phyloP scores from a whole-genome alignment of 352 stramenopile genomes.

The Globisporangium nodosum region DNA sequence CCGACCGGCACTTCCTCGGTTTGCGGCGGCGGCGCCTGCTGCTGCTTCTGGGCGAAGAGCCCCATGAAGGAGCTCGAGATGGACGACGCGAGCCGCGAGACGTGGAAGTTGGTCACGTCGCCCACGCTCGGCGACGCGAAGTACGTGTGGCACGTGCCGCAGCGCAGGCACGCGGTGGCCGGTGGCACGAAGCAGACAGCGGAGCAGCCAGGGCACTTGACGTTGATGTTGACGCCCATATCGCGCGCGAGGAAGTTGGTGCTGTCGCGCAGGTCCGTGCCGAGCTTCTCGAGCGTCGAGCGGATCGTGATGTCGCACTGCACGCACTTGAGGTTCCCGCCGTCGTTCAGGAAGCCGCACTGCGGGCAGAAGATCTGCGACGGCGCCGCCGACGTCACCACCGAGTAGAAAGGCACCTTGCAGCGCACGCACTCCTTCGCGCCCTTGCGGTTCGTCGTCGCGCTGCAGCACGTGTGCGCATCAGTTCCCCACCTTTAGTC shows the following conservation, averaged over 20 bases:
- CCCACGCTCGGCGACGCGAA: slow-evolving; percentile 77
- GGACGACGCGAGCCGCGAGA: slow-evolving; percentile 65
- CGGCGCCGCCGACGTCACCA: slow-evolving; percentile 58
- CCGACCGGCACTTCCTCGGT: slow-evolving; percentile 43
- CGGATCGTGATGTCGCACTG: slow-evolving; percentile 72
- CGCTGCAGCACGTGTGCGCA: slow-evolving; percentile 14
- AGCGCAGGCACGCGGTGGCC: slow-evolving; percentile 71
- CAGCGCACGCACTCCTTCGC: slow-evolving; percentile 59
- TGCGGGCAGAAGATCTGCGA: slow-evolving; percentile 74
- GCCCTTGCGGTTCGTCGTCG: slow-evolving; percentile 51
- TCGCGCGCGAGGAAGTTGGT: slow-evolving; percentile 77
- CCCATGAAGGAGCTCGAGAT: slow-evolving; percentile 75
- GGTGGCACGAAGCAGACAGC: slow-evolving; percentile 70
- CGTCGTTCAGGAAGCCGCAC: slow-evolving; percentile 74
- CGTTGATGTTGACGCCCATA: slow-evolving; percentile 81
- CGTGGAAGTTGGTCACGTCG: slow-evolving; percentile 82
- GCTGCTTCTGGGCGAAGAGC: slow-evolving; percentile 46
- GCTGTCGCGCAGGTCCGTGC: slow-evolving; percentile 64
- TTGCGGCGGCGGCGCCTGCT: slow-evolving; percentile 12
- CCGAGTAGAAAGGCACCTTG: slow-evolving; percentile 51
- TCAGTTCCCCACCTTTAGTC: background rate
- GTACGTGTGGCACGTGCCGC: slow-evolving; percentile 74
- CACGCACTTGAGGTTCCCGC: slow-evolving; percentile 55
- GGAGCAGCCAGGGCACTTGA: slow-evolving; percentile 76
- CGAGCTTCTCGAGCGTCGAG: slow-evolving; percentile 72